These are phyloP conservation scores for Circinella minor DNA, from an alignment of 371 early-diverging fungal genomes.

Conservation along the genomic window DNA sequence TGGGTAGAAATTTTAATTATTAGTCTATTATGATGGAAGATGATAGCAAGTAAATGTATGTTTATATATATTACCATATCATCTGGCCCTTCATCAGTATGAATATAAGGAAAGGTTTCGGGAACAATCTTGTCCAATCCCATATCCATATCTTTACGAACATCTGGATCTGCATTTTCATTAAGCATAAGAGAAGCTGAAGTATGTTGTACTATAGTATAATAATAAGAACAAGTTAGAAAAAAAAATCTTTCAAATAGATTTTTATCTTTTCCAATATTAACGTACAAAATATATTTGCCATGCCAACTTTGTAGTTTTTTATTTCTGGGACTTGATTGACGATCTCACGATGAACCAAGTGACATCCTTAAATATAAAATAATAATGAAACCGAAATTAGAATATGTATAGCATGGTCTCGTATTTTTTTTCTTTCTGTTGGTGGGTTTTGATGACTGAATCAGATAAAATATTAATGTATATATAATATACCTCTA, in stretches of 20 bases:
- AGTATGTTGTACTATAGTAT: conserved; percentile 80
- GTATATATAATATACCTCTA: conserved; percentile 12
- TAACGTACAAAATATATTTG: conserved; percentile 81
- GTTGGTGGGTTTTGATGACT: too few species aligned
- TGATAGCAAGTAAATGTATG: too few species aligned
- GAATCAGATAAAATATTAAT: too few species aligned
- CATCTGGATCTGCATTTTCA: conserved; percentile 85
- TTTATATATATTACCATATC: conserved; percentile 43
- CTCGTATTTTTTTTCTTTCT: too few species aligned
- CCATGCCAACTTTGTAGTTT: conserved; percentile 79
- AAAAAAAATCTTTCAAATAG: not conserved
- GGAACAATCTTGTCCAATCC: conserved; percentile 77
- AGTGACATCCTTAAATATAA: conserved; percentile 68
- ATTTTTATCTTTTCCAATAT: not conserved
- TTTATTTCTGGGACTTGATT: conserved; percentile 68
- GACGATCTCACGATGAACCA: conserved; percentile 77
- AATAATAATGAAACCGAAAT: too few species aligned
- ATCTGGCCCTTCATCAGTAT: conserved; percentile 75
- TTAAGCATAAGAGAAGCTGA: conserved; percentile 89
- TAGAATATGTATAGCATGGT: too few species aligned
- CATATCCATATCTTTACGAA: conserved; percentile 27
- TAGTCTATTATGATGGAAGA: too few species aligned
- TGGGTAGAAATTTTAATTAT: too few species aligned
- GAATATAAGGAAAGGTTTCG: conserved; percentile 77
- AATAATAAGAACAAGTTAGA: conserved; percentile 3